Percentiles rank a stretch among this genome's conserved stretches.
These are phyloP conservation scores for Bacidia rubella DNA, from an alignment of 495 filamentous ascomycete species.

Conservation along the genomic window DNA sequence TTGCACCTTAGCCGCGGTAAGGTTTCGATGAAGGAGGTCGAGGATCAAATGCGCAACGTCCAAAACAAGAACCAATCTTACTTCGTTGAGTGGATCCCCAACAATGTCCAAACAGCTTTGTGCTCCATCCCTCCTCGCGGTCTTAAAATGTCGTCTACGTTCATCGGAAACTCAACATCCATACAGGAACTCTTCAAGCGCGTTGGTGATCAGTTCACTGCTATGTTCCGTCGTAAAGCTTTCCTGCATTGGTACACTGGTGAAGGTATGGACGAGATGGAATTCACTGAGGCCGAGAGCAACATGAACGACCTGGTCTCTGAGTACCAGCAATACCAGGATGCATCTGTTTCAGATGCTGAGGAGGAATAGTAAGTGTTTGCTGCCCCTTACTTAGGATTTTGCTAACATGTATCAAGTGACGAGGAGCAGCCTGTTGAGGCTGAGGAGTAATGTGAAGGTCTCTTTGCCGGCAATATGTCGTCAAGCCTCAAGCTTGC, in stretches of 20 bases:
- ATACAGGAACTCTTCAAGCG: constrained; percentile 99
- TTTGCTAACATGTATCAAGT: constrained; percentile 5
- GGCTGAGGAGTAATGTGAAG: constrained; percentile 30
- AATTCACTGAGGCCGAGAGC: constrained; percentile 99
- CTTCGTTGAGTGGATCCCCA: constrained; percentile 99
- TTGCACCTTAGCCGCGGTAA: constrained; percentile 66
- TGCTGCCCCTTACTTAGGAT: background rate
- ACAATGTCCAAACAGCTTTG: constrained; percentile 99
- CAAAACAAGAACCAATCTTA: constrained; percentile 99
- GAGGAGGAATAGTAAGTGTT: constrained; percentile 50
- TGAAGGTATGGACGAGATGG: constrained; percentile 99
- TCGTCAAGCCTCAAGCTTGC: background rate
- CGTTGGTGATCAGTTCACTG: constrained; percentile 98
- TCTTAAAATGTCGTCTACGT: constrained; percentile 98
- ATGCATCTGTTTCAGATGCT: constrained; percentile 71
- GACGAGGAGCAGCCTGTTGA: constrained; percentile 39
- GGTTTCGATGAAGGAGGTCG: constrained; percentile 99
- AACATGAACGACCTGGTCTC: constrained; percentile 99
- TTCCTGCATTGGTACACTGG: constrained; percentile 99
- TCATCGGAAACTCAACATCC: constrained; percentile 97
- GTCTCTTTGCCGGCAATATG: background rate
- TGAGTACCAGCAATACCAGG: constrained; percentile 99
- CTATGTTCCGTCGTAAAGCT: constrained; percentile 99
- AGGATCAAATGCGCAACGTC: constrained; percentile 99
- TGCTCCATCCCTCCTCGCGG: constrained; percentile 98